phyloP scores from a whole-genome alignment of 805 yeast genomes.

The Saccharomyces jurei region DNA sequence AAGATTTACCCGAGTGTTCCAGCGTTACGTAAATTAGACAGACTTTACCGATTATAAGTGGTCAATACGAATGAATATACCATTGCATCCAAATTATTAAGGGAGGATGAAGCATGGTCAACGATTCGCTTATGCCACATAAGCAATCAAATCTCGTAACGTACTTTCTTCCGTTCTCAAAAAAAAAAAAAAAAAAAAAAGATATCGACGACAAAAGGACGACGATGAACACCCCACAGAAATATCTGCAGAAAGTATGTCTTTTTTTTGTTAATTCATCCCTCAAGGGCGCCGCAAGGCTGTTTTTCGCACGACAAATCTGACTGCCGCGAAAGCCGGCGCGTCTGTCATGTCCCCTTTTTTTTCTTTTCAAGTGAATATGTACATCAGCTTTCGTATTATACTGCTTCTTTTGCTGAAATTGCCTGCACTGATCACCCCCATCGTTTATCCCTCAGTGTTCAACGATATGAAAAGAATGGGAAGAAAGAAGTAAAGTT shows the following conservation, averaged over 20 bases:
- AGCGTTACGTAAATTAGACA: no score
- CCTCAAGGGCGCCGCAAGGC: background rate
- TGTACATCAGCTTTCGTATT: background rate
- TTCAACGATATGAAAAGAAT: no score
- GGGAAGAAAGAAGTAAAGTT: background rate
- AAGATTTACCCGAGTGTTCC: no score
- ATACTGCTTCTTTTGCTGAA: background rate
- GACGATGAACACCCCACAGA: background rate
- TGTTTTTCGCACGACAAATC: background rate
- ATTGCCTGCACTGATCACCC: background rate
- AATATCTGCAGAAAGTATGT: background rate
- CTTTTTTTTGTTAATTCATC: no score
- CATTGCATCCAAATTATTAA: background rate
- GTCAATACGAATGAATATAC: no score
- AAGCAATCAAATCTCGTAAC: background rate
- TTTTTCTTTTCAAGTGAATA: background rate
- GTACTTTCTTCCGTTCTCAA: background rate
- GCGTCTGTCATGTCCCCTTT: background rate
- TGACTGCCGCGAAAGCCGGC: background rate
- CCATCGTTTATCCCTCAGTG: background rate
- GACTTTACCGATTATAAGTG: no score
- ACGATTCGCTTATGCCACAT: background rate
- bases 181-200: no score
- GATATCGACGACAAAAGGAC: background rate
- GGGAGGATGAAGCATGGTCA: background rate